Percentiles rank a stretch among this genome's conserved stretches.
These are phyloP conservation scores for Trichosporon ovoides DNA, from an alignment of 1,284 basidiomycete species.

Conservation along the genomic window DNA sequence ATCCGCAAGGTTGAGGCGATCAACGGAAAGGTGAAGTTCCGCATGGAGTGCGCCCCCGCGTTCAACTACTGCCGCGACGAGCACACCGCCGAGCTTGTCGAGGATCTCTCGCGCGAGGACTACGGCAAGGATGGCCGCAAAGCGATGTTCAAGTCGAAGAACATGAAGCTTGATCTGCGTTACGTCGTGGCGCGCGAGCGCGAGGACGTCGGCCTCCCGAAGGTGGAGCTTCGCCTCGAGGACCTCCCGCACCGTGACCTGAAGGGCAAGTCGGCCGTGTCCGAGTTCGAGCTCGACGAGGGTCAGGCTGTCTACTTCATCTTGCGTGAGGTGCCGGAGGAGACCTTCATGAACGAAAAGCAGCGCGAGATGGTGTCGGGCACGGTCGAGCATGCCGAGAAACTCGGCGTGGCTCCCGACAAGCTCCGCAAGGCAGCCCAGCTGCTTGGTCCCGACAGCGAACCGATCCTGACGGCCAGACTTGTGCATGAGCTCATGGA, in stretches of 20 bases:
- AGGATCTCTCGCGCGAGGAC: conserved; percentile 52
- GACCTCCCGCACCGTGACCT: conserved; percentile 35
- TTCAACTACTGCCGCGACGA: conserved; percentile 80
- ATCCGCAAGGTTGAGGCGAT: conserved; percentile 80
- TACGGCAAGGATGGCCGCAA: conserved; percentile 54
- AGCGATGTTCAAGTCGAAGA: conserved; percentile 61
- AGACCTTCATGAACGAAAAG: conserved; percentile 5
- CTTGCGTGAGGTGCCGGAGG: conserved; percentile 55
- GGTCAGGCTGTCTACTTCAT: conserved; percentile 83
- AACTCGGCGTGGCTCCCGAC: conserved; percentile 54
- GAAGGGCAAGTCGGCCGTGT: conserved; percentile 34
- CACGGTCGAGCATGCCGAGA: background rate
- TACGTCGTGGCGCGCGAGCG: conserved; percentile 54
- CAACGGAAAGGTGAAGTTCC: conserved; percentile 67
- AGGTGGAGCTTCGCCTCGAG: conserved; percentile 57
- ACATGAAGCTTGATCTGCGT: conserved; percentile 67
- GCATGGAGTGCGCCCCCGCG: conserved; percentile 81
- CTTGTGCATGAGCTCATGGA: conserved; percentile 31
- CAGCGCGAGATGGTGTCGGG: background rate
- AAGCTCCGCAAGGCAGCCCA: conserved; percentile 54
- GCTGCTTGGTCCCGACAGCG: conserved; percentile 55
- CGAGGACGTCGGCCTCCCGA: conserved; percentile 47
- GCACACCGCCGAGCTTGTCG: conserved; percentile 58
- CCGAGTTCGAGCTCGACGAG: conserved; percentile 60
- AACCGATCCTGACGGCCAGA: conserved; percentile 59